Conservation (phyloP, 257 asterid species). For the Solanum paucissectum region DNA sequence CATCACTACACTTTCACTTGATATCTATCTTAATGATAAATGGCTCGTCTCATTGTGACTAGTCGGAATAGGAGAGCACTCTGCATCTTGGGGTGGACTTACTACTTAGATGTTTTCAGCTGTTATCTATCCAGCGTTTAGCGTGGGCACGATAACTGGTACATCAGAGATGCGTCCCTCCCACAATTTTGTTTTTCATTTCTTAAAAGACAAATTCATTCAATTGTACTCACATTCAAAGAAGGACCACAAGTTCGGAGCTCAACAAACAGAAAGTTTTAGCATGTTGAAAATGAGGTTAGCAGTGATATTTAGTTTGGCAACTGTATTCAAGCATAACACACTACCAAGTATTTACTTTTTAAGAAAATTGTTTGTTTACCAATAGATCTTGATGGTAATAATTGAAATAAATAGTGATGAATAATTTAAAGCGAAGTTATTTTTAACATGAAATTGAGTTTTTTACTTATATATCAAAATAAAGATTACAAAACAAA, state of each 20-base stretch:
- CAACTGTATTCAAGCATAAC: not conserved
- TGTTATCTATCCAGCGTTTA: not conserved
- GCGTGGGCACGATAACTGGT: not conserved
- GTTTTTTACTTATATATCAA: not conserved
- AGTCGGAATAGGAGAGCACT: no score
- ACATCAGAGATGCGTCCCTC: not conserved
- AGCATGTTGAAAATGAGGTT: not conserved
- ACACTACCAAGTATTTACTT: not conserved
- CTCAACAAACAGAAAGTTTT: not conserved
- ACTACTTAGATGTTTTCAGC: not conserved
- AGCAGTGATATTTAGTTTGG: not conserved
- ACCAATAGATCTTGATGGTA: not conserved
- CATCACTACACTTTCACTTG: no score
- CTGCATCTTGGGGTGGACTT: no score
- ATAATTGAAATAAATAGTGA: not conserved
- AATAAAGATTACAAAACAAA: not conserved
- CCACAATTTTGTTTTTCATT: not conserved
- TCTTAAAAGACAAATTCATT: no score
- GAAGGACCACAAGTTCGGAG: not conserved
- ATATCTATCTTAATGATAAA: no score
- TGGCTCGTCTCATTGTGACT: no score
- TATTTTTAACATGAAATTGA: not conserved
- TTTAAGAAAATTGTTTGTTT: not conserved
- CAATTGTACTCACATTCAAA: not conserved
- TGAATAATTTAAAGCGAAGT: not conserved